Percentiles rank a stretch among this genome's conserved stretches.
These are phyloP conservation scores for Echinosophora koreensis DNA, from an alignment of 306 rosid genomes.

Conservation along the genomic window DNA sequence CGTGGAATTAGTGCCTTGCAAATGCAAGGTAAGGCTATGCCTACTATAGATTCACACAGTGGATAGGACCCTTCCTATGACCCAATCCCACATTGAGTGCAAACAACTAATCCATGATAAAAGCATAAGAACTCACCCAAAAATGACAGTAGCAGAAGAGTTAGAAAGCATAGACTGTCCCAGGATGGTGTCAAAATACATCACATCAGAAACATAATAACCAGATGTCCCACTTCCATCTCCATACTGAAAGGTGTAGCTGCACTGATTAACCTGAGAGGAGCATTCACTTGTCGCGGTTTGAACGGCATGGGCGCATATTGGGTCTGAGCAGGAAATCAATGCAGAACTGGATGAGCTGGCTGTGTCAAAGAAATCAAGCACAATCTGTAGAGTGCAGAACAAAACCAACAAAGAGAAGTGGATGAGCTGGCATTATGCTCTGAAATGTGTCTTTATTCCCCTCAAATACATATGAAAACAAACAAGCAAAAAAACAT, in stretches of 20 bases:
- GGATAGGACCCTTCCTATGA: too few relatives aligned
- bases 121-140: constrained; percentile 78
- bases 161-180: constrained; percentile 72
- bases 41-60: too few relatives aligned
- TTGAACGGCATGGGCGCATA: constrained; percentile 71
- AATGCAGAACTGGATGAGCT: constrained; percentile 74
- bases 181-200: constrained; percentile 79
- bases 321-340: constrained; percentile 80
- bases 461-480: background rate
- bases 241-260: constrained; percentile 83
- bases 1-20: too few relatives aligned
- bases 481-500: constrained; percentile 28
- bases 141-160: constrained; percentile 72
- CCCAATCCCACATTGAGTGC: constrained; percentile 33
- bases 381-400: constrained; percentile 74
- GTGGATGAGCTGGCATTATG: too few relatives aligned
- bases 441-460: constrained; percentile 30
- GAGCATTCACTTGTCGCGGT: constrained; percentile 71
- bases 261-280: constrained; percentile 78
- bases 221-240: constrained; percentile 98
- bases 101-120: constrained; percentile 4
- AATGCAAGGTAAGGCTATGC: too few relatives aligned
- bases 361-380: constrained; percentile 79
- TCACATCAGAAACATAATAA: constrained; percentile 77
- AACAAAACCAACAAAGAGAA: constrained; percentile 41